These are phyloP conservation scores for Catharanthus roseus DNA, from an alignment of 257 asterid species.

Conservation along the genomic window DNA sequence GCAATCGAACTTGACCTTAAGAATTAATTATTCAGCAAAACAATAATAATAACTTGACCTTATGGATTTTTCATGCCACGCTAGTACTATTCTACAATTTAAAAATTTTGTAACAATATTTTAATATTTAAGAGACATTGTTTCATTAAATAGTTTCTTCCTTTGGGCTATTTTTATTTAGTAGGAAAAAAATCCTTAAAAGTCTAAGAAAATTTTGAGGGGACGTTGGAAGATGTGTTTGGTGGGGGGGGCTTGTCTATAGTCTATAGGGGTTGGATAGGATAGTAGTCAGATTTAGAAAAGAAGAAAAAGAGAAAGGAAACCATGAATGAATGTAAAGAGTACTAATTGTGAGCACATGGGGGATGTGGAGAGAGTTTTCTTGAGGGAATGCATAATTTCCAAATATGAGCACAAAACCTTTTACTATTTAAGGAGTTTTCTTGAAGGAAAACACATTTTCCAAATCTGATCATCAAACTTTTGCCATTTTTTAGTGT, in stretches of 20 bases:
- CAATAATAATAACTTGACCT: too few relatives aligned
- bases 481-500: conserved; percentile 38
- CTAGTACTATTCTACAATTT: too few relatives aligned
- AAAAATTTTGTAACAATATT: too few relatives aligned
- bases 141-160: too few relatives aligned
- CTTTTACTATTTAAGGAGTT: conserved; percentile 41
- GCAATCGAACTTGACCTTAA: too few relatives aligned
- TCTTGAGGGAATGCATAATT: conserved; percentile 47
- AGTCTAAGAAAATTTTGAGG: background rate
- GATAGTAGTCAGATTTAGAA: background rate
- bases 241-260: background rate
- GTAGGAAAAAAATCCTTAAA: background rate
- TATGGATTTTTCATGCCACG: too few relatives aligned
- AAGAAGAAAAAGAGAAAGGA: background rate
- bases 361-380: conserved; percentile 27
- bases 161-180: background rate
- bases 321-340: background rate
- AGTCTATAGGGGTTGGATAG: too few relatives aligned
- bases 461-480: conserved; percentile 34
- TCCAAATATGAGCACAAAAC: conserved; percentile 33
- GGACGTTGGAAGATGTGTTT: background rate
- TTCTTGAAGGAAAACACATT: conserved; percentile 48
- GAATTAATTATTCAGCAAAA: too few relatives aligned
- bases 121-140: too few relatives aligned
- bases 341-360: conserved; percentile 9